These are phyloP conservation scores for Geoglossum cookeanum DNA, from an alignment of 2,329 filamentous ascomycete species.

Conservation along the genomic window DNA sequence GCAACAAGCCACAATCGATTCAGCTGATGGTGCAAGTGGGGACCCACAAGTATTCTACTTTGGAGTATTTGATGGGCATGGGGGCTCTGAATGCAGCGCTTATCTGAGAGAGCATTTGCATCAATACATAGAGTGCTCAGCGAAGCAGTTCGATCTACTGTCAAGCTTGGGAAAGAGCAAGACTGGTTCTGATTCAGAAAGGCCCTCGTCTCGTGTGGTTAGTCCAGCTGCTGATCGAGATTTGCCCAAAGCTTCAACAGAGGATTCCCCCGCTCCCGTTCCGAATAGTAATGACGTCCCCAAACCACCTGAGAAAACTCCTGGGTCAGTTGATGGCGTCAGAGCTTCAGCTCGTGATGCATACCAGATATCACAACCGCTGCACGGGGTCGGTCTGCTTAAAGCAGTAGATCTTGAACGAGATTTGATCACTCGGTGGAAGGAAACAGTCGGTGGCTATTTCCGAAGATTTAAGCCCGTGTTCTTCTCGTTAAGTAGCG, in stretches of 20 bases:
- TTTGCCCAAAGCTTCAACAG: neutral
- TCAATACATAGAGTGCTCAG: constrained; percentile 70
- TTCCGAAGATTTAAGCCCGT: constrained; percentile 78
- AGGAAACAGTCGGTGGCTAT: constrained; percentile 75
- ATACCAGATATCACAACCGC: neutral
- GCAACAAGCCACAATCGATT: constrained; percentile 13
- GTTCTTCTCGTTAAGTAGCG: constrained; percentile 37
- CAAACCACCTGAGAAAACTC: neutral
- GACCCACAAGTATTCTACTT: constrained; percentile 98
- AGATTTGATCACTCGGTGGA: constrained; percentile 43
- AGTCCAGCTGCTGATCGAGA: neutral
- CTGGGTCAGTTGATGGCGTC: neutral
- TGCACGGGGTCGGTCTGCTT: constrained; percentile 10
- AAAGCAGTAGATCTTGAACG: constrained; percentile 21
- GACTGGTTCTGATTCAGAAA: neutral
- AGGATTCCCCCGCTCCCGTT: neutral
- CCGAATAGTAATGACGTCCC: neutral
- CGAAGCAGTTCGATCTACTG: constrained; percentile 53
- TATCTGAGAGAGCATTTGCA: constrained; percentile 75
- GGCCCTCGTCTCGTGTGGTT: neutral
- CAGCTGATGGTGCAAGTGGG: constrained; percentile 58
- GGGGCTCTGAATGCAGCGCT: constrained; percentile 70
- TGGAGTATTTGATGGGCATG: constrained; percentile 89
- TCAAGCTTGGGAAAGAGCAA: constrained; percentile 44
- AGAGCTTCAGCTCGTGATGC: neutral